Evolutionary conservation across 768 basidiomycete species (phyloP).

Genomic region (Suillus paluster): DNA sequence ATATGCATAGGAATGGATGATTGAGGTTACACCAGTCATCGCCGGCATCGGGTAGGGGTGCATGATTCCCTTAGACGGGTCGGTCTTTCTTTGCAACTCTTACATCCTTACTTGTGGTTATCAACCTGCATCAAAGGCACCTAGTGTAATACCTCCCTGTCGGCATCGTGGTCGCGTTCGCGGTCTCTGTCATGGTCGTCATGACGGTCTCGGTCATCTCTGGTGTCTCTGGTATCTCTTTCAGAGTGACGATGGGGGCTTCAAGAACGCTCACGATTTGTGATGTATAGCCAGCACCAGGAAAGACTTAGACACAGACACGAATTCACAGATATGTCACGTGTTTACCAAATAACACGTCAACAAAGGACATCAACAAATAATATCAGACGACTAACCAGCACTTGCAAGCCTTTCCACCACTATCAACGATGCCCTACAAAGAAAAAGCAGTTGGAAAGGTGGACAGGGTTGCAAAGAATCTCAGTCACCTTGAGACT

Average conservation of each 20-base stretch:
- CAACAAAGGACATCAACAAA: background rate
- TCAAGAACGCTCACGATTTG: constrained; percentile 56
- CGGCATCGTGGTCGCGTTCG: constrained; percentile 40
- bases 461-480: background rate
- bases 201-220: constrained; percentile 42
- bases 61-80: background rate
- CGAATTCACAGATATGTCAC: too few relatives aligned
- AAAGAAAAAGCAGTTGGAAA: background rate
- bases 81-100: background rate
- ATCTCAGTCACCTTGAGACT: background rate
- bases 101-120: too few relatives aligned
- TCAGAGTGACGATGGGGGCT: constrained; percentile 53
- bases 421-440: background rate
- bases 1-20: too few relatives aligned
- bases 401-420: too few relatives aligned
- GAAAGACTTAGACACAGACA: too few relatives aligned
- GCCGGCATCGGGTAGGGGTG: background rate
- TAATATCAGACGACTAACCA: too few relatives aligned
- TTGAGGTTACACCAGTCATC: too few relatives aligned
- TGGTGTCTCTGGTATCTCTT: constrained; percentile 36
- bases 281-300: too few relatives aligned
- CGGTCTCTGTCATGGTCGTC: constrained; percentile 34
- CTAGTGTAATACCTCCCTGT: constrained; percentile 13
- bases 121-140: too few relatives aligned
- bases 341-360: background rate